These are phyloP conservation scores for Fusarium torreyae DNA, from an alignment of 2,329 filamentous ascomycete genomes.

Conservation along the genomic window DNA sequence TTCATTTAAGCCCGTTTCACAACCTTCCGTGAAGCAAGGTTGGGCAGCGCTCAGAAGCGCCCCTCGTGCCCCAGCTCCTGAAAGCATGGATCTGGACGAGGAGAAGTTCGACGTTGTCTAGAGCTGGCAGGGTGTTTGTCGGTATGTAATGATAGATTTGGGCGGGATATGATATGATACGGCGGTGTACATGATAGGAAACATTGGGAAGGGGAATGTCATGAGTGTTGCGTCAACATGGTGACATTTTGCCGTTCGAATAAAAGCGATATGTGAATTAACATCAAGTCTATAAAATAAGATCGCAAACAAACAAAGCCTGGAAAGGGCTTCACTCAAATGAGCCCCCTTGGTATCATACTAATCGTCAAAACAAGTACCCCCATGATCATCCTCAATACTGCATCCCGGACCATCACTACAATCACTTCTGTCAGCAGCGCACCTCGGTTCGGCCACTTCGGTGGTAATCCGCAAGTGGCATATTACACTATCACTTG, in stretches of 20 bases:
- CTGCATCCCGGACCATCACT: not conserved
- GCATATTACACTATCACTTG: slow-evolving; percentile 31
- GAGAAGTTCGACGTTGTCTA: slow-evolving; percentile 55
- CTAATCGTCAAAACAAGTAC: slow-evolving; percentile 4
- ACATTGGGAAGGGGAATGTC: slow-evolving; percentile 1
- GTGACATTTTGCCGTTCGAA: not conserved
- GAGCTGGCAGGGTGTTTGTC: not conserved
- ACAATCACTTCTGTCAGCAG: slow-evolving; percentile 16
- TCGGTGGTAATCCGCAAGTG: slow-evolving; percentile 44
- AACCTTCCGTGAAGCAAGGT: slow-evolving; percentile 48
- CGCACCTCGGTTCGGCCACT: slow-evolving; percentile 43
- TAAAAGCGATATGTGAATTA: not conserved
- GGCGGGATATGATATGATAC: not conserved
- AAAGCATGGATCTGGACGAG: slow-evolving; percentile 53
- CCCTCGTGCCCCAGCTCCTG: slow-evolving; percentile 36
- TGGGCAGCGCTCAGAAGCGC: slow-evolving; percentile 53
- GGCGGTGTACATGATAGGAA: slow-evolving; percentile 2
- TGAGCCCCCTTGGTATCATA: slow-evolving; percentile 23
- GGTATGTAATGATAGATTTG: slow-evolving; percentile 30
- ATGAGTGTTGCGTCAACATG: not conserved
- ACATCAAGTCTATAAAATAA: not conserved
- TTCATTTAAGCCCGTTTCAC: slow-evolving; percentile 10
- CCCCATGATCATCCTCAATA: too few relatives aligned
- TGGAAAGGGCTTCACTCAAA: not conserved
- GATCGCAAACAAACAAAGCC: not conserved